Conservation (phyloP, 2,329 filamentous ascomycete species). For the Talaromyces sp. region DNA sequence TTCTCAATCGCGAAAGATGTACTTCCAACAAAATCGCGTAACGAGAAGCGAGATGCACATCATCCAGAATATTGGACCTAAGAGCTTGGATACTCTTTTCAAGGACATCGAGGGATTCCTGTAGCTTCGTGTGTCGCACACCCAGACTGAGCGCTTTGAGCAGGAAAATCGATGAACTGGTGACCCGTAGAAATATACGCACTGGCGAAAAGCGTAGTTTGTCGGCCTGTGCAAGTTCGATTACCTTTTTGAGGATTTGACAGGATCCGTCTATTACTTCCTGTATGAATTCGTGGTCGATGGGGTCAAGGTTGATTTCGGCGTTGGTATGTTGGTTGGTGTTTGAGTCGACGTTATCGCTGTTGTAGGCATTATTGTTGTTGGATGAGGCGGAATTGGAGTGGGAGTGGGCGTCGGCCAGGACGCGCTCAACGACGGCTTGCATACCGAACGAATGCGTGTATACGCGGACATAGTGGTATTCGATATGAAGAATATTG, state of each 20-base stretch:
- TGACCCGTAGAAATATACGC: slow-evolving; percentile 53
- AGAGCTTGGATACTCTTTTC: slow-evolving; percentile 49
- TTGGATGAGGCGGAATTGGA: slow-evolving; percentile 20
- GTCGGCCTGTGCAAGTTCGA: slow-evolving; percentile 45
- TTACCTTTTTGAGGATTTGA: slow-evolving; percentile 50
- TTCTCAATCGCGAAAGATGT: slow-evolving; percentile 42
- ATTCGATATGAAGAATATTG: slow-evolving; percentile 54
- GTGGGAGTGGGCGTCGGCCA: slow-evolving; percentile 29
- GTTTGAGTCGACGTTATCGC: background rate
- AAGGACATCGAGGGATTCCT: slow-evolving; percentile 48
- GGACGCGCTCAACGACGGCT: slow-evolving; percentile 54
- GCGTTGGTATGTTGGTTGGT: background rate
- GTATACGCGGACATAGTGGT: slow-evolving; percentile 46
- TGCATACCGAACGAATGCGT: slow-evolving; percentile 52
- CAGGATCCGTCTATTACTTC: slow-evolving; percentile 55
- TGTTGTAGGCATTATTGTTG: background rate
- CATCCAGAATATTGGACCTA: slow-evolving; percentile 48
- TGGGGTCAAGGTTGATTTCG: slow-evolving; percentile 37
- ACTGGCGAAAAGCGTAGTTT: slow-evolving; percentile 53
- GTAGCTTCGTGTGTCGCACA: slow-evolving; percentile 48
- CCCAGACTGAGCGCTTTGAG: slow-evolving; percentile 51
- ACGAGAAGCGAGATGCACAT: slow-evolving; percentile 51
- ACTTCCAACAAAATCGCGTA: slow-evolving; percentile 51
- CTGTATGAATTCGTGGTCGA: slow-evolving; percentile 54
- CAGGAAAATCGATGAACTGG: slow-evolving; percentile 54